Evolutionary conservation across 1,284 basidiomycete species (phyloP).

Genomic region (Ganoderma leucocontextum): DNA sequence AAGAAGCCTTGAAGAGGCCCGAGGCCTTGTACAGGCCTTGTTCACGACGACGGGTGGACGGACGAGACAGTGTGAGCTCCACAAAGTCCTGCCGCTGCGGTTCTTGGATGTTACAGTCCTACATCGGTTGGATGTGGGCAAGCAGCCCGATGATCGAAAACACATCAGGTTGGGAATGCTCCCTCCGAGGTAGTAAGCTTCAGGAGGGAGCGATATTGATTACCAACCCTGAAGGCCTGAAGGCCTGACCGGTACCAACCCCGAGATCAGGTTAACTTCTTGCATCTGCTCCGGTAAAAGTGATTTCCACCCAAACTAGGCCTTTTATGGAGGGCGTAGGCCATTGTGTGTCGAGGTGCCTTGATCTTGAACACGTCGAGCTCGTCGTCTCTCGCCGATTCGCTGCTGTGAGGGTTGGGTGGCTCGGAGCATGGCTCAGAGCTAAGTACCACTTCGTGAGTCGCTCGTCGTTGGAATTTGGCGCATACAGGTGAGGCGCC

Average conservation of each 20-base stretch:
- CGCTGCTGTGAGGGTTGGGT: neutral
- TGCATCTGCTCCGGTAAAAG: neutral
- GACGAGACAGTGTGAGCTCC: neutral
- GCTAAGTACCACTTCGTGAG: too few species aligned
- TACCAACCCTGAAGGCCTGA: neutral
- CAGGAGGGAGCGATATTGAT: neutral
- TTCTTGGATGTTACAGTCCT: conserved; percentile 1
- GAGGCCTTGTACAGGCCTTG: neutral
- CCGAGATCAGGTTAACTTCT: neutral
- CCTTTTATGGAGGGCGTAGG: too few species aligned
- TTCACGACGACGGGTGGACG: neutral
- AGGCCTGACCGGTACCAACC: neutral
- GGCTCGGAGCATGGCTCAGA: too few species aligned
- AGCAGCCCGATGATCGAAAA: neutral
- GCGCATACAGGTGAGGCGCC: neutral
- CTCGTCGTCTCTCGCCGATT: too few species aligned
- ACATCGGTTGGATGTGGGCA: neutral
- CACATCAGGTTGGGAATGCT: neutral
- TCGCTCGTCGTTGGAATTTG: neutral
- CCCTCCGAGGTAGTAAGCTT: neutral
- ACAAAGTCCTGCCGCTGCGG: neutral
- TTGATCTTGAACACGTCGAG: too few species aligned
- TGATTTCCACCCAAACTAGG: neutral
- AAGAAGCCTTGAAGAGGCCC: neutral
- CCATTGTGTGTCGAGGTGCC: too few species aligned